phyloP scores from a whole-genome alignment of 192 early-diverging fungal species.

The Linnemannia hyalina region DNA sequence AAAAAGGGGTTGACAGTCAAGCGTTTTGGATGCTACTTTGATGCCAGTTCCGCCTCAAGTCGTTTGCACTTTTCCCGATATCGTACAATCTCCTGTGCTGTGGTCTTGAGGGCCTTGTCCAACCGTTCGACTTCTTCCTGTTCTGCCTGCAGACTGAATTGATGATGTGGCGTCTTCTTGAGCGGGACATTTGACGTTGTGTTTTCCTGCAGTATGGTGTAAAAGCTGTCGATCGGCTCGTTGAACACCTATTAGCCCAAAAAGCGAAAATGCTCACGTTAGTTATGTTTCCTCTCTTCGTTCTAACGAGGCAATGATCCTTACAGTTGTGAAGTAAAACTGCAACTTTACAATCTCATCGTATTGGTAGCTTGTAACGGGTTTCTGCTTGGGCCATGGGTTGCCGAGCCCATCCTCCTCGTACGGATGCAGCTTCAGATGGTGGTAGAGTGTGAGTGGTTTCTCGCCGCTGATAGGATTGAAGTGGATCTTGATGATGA shows the following conservation, averaged over 20 bases:
- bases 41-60: slow-evolving; percentile 36
- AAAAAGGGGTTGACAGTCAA: too few relatives aligned
- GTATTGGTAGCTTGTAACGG: slow-evolving; percentile 81
- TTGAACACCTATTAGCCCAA: slow-evolving; percentile 72
- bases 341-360: slow-evolving; percentile 78
- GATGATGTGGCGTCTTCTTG: slow-evolving; percentile 56
- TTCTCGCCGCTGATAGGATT: slow-evolving; percentile 81
- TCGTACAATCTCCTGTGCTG: slow-evolving; percentile 39
- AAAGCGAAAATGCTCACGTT: background rate
- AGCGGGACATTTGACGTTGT: slow-evolving; percentile 61
- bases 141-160: slow-evolving; percentile 75
- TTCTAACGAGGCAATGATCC: background rate
- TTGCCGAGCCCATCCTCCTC: slow-evolving; percentile 74
- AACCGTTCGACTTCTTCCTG: slow-evolving; percentile 76
- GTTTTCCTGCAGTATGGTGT: slow-evolving; percentile 69
- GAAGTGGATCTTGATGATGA: slow-evolving; percentile 93
- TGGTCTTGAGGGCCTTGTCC: slow-evolving; percentile 61
- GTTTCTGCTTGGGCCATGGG: slow-evolving; percentile 69
- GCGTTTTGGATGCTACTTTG: background rate
- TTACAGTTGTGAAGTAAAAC: background rate
- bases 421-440: slow-evolving; percentile 91
- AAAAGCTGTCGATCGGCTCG: slow-evolving; percentile 85
- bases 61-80: slow-evolving; percentile 40
- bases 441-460: slow-evolving; percentile 87
- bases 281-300: background rate